Evolutionary conservation across 495 filamentous ascomycete species (phyloP).

Genomic region (Trichoderma gamsii): DNA sequence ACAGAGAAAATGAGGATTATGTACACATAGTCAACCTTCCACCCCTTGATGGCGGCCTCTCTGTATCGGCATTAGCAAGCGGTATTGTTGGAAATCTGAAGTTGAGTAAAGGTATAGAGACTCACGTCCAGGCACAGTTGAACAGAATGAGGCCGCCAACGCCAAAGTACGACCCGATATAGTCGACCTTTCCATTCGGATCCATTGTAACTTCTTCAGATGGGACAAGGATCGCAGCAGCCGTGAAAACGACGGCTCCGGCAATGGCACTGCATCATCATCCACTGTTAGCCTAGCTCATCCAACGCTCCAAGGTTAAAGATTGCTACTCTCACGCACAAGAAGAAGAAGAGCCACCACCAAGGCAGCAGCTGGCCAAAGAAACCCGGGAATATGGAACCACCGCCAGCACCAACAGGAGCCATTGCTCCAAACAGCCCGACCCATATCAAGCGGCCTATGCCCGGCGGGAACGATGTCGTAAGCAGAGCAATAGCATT

Average conservation of each 20-base stretch:
- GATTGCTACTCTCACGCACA: conserved; percentile 28
- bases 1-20: conserved; percentile 39
- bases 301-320: neutral
- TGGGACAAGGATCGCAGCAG: conserved; percentile 32
- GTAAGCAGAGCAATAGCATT: conserved; percentile 45
- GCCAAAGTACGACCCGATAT: conserved; percentile 42
- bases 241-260: conserved; percentile 29
- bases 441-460: conserved; percentile 41
- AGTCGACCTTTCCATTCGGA: conserved; percentile 43
- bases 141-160: conserved; percentile 43
- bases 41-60: conserved; percentile 47
- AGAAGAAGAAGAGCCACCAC: conserved; percentile 48
- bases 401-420: conserved; percentile 42
- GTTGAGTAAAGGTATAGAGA: neutral
- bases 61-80: conserved; percentile 24
- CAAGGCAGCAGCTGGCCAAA: conserved; percentile 39
- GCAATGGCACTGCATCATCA: conserved; percentile 28
- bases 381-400: conserved; percentile 38
- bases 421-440: conserved; percentile 47
- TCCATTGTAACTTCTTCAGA: conserved; percentile 35
- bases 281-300: neutral
- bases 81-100: neutral
- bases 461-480: conserved; percentile 41
- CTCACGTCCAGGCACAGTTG: conserved; percentile 53
- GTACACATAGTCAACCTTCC: conserved; percentile 42